phyloP scores from a whole-genome alignment of 345 rosid genomes.

The Hevea brasiliensis region DNA sequence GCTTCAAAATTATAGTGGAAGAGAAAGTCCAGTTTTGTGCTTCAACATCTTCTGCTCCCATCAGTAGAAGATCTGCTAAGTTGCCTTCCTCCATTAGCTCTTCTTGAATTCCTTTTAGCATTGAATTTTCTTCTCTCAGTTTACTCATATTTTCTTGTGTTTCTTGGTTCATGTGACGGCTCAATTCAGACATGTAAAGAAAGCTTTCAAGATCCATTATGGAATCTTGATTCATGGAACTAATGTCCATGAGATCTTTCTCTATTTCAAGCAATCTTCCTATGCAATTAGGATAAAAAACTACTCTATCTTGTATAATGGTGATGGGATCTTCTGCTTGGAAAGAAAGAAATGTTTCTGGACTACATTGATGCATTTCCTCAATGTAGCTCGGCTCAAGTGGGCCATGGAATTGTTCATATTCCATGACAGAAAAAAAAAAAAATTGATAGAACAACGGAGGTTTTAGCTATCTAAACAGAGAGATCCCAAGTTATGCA shows the following conservation, averaged over 20 bases:
- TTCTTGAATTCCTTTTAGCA: conserved; percentile 2
- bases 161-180: background rate
- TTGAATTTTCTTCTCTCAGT: conserved; percentile 3
- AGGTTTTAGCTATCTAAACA: background rate
- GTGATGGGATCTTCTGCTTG: conserved; percentile 5
- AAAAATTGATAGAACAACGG: background rate
- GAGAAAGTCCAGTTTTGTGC: conserved; percentile 24
- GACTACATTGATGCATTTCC: background rate
- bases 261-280: conserved; percentile 25
- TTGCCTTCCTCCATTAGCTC: conserved; percentile 20
- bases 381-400: background rate
- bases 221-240: background rate
- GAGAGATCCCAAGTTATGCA: background rate
- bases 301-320: too few relatives aligned
- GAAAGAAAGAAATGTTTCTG: conserved; percentile 2
- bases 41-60: conserved; percentile 42
- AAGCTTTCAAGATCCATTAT: too few relatives aligned
- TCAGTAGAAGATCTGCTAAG: conserved; percentile 23
- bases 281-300: background rate
- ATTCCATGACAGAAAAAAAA: background rate
- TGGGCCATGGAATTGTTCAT: background rate
- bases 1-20: conserved; percentile 18
- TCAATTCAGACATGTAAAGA: too few relatives aligned
- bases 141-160: too few relatives aligned
- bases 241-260: conserved; percentile 16